Base-by-base conservation (phyloP, 2,329 filamentous ascomycete genomes). In the Cercospora beticola region DNA sequence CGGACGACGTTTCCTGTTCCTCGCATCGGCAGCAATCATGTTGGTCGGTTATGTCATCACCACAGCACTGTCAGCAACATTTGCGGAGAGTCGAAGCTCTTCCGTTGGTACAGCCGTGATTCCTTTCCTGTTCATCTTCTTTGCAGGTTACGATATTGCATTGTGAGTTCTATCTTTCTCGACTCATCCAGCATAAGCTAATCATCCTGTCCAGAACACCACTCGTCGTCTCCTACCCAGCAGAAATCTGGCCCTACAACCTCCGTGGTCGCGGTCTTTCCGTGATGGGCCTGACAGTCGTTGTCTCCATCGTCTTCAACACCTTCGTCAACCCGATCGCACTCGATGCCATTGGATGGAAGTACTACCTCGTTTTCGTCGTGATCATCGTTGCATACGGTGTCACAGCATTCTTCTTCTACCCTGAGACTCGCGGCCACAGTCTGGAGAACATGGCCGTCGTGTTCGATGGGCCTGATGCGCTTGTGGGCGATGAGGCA, bases 351-450 rank as follows among this genome's bases (percentile, higher is more conserved):
- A 77, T 83, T 8, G 71, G 71, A 3, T 83, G 81, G 82, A 82
- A 80, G 69, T 83, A 81, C 69, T 83, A 83, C 71, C 79, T 82
- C 49, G 79, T 83, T 26, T 82, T 82, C 68, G 79, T 80, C 30
- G 78, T 72, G 61, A 74, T 77, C 12, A 73, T 78, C 10, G 54
- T 71, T 1, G 66, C 67, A 10, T 72, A 72, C 64, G 71, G 72
- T n/a, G 58, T 71, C 4, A 71, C 67, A n/a, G 72, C 74, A 10
- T 76, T 52, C 21, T 67, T 66, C 66, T 64, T 62, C 16, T 70
- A 67, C 57, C 68, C 68, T 2, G 70, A 72, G 23, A 72, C 70
- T 1, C 16, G 64, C 40, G 70, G 70, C 5, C 62, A 71, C 23
- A 73, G 79, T 26, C 74, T 83, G 23, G 82, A 83, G 71, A 81